phyloP scores from a whole-genome alignment of 2,329 filamentous ascomycete species.

The Trichoderma cornu-damae region DNA sequence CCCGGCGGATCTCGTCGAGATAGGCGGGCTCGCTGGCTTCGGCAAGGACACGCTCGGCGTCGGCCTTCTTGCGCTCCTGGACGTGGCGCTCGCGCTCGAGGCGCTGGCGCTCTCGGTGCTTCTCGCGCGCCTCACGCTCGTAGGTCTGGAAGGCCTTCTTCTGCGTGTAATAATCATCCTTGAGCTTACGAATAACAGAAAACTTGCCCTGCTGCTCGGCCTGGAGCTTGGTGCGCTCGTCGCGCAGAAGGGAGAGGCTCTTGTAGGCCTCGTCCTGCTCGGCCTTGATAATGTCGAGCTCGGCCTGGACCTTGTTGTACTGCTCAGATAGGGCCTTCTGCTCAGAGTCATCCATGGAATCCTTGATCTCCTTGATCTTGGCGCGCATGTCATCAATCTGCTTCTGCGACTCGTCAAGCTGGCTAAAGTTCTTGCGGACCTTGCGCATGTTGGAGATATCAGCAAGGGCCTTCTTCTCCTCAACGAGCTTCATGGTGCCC shows the following conservation, averaged over 20 bases:
- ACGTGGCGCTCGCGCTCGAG: conserved; percentile 71
- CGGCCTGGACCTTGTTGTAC: conserved; percentile 78
- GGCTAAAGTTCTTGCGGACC: conserved; percentile 83
- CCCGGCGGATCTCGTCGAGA: conserved; percentile 84
- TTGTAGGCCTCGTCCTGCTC: conserved; percentile 91
- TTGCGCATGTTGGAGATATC: conserved; percentile 82
- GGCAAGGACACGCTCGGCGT: conserved; percentile 69
- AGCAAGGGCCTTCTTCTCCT: conserved; percentile 88
- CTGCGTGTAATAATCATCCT: conserved; percentile 79
- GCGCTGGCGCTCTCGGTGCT: conserved; percentile 70
- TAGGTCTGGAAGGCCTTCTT: conserved; percentile 78
- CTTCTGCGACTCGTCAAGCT: conserved; percentile 81
- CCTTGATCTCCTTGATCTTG: conserved; percentile 84
- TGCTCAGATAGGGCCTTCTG: conserved; percentile 80
- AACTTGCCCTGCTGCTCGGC: conserved; percentile 84
- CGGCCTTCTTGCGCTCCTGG: conserved; percentile 69
- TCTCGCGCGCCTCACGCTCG: conserved; percentile 76
- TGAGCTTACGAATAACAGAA: conserved; percentile 73
- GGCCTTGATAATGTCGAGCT: conserved; percentile 84
- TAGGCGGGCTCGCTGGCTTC: conserved; percentile 84
- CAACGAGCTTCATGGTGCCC: conserved; percentile 89
- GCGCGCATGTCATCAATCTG: conserved; percentile 80
- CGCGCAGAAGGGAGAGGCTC: conserved; percentile 75
- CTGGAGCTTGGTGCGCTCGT: conserved; percentile 79
- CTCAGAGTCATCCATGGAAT: conserved; percentile 85